These are phyloP conservation scores for Colletotrichum brevisporum DNA, from an alignment of 2,329 filamentous ascomycete species.

Conservation along the genomic window DNA sequence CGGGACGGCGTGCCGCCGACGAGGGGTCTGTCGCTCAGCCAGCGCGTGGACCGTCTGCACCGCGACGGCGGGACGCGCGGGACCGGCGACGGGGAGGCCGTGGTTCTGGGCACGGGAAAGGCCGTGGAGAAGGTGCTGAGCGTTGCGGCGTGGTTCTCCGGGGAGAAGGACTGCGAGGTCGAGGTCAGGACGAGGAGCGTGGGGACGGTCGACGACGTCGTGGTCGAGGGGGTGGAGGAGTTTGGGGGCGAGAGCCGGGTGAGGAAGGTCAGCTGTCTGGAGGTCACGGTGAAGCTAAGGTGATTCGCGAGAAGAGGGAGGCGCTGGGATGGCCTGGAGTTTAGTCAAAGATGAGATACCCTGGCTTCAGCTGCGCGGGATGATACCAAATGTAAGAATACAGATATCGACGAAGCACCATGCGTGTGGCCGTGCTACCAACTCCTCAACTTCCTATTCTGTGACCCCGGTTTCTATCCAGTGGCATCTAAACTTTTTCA, in stretches of 20 bases:
- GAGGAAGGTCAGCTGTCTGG: slow-evolving; percentile 66
- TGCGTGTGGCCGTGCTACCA: too few relatives aligned
- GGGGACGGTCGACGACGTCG: slow-evolving; percentile 77
- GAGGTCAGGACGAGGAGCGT: slow-evolving; percentile 73
- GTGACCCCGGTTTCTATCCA: too few relatives aligned
- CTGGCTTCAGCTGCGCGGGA: too few relatives aligned
- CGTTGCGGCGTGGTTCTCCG: slow-evolving; percentile 75
- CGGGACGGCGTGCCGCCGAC: slow-evolving; percentile 61
- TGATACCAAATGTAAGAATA: too few relatives aligned
- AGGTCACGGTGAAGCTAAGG: slow-evolving; percentile 62
- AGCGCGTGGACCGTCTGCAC: slow-evolving; percentile 61
- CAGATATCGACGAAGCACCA: too few relatives aligned
- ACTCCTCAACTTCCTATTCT: too few relatives aligned
- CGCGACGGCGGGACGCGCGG: slow-evolving; percentile 47
- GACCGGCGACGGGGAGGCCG: slow-evolving; percentile 58
- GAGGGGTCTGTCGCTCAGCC: slow-evolving; percentile 60
- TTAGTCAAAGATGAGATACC: too few relatives aligned
- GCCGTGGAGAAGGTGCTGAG: slow-evolving; percentile 75
- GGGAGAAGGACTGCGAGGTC: slow-evolving; percentile 71
- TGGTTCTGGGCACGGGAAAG: slow-evolving; percentile 75
- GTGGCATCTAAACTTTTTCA: too few relatives aligned
- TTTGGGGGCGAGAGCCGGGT: slow-evolving; percentile 54
- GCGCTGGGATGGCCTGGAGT: too few relatives aligned
- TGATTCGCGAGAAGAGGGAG: slow-evolving; percentile 43
- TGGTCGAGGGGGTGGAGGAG: slow-evolving; percentile 56